Evolutionary conservation across 306 rosid species (phyloP).

Genomic region (Arachis hypogaea): DNA sequence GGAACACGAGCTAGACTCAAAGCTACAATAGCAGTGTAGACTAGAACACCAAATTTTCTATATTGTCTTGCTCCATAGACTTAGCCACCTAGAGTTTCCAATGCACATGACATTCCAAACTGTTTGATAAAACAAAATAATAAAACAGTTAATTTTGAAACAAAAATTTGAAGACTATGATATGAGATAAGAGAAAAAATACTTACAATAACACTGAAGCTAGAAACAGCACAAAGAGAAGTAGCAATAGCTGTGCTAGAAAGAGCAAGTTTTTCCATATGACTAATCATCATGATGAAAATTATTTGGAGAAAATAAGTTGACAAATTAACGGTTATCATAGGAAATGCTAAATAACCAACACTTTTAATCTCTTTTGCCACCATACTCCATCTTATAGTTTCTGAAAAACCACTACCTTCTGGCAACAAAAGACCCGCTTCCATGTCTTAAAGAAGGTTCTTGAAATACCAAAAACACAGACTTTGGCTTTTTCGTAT

Average conservation of each 20-base stretch:
- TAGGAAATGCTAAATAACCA: conserved; percentile 54
- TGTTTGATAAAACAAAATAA: conserved; percentile 30
- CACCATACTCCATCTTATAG: conserved; percentile 31
- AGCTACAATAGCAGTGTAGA: conserved; percentile 51
- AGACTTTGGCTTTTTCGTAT: neutral
- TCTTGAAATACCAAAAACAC: neutral
- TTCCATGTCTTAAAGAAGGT: conserved; percentile 35
- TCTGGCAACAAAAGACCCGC: conserved; percentile 30
- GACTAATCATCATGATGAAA: conserved; percentile 62
- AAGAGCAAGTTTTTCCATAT: conserved; percentile 62
- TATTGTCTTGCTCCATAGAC: conserved; percentile 60
- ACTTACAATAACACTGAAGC: conserved; percentile 65
- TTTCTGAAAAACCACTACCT: neutral
- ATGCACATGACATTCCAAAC: conserved; percentile 57
- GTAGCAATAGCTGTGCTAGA: conserved; percentile 66
- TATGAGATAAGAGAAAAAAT: neutral
- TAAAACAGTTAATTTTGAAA: neutral
- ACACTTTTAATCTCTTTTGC: conserved; percentile 48
- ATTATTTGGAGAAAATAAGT: conserved; percentile 43
- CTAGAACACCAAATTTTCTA: conserved; percentile 41
- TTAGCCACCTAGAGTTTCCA: conserved; percentile 55
- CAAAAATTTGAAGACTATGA: neutral
- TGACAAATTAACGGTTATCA: conserved; percentile 33
- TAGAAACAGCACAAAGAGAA: conserved; percentile 58
- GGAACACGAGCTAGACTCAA: conserved; percentile 22